A percentile compares a stretch with the other conserved stretches of the same genome.
phyloP scores from a whole-genome alignment of 768 basidiomycete genomes.

The Boletus tylopilopsis region DNA sequence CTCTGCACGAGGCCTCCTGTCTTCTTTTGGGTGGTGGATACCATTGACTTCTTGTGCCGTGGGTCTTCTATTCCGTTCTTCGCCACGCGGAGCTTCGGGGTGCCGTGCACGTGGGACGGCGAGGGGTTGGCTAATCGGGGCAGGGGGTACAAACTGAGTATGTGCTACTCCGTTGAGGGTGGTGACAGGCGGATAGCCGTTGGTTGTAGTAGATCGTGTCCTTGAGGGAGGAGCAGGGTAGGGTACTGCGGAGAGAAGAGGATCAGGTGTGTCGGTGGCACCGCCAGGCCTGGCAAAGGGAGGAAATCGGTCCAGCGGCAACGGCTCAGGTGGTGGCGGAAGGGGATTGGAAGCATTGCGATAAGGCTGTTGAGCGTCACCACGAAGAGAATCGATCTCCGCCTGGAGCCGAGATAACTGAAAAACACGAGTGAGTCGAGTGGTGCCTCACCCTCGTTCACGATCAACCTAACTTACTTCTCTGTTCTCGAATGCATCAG shows the following conservation, averaged over 20 bases:
- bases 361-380: constrained; percentile 27
- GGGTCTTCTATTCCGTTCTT: constrained; percentile 19
- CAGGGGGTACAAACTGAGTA: constrained; percentile 11
- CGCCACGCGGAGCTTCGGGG: constrained; percentile 19
- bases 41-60: constrained; percentile 14
- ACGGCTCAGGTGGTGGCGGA: constrained; percentile 52
- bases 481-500: constrained; percentile 19
- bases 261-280: constrained; percentile 17
- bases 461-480: constrained; percentile 25
- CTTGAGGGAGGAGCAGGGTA: constrained; percentile 29
- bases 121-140: constrained; percentile 14
- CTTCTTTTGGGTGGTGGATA: constrained; percentile 10
- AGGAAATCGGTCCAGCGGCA: constrained; percentile 44
- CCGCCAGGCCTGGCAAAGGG: constrained; percentile 36
- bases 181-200: constrained; percentile 11
- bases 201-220: constrained; percentile 5
- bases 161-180: constrained; percentile 12
- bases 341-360: constrained; percentile 45
- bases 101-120: constrained; percentile 20
- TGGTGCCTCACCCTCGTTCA: constrained; percentile 2
- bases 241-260: constrained; percentile 18
- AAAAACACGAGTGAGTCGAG: constrained; percentile 22
- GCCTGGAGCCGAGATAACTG: constrained; percentile 33
- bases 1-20: constrained; percentile 9
- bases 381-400: constrained; percentile 36